Evolutionary conservation across 257 asterid genomes (phyloP), one percentile per base, ranked within the genome.

Genomic region (Solanum piurae): DNA sequence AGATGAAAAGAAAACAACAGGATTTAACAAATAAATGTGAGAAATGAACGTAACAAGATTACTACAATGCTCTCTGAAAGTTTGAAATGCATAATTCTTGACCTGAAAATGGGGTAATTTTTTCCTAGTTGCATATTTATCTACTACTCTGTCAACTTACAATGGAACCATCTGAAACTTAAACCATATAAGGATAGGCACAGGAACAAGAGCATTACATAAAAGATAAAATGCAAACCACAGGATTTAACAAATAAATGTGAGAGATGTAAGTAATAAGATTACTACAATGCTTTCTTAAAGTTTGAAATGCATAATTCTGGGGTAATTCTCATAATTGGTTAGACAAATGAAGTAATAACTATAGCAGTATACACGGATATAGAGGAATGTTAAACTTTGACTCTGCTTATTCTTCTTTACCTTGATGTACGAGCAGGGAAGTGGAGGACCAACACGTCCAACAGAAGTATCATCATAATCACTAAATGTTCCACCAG

Each of bases 401-500:
- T 46, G 25, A 82, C 42, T 31, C 31, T 82, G 14, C 44, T 82
- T 31, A 82, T 31, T 82, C 71, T 82, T 42, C 44, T 87, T 80
- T 92, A 97, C 99, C 99, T 97, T 95, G 75, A 97, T 91, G 87
- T 90, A 88, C 77, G 99, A 95, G 91, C 99, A 97, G 85, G 99
- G 98, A 25, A 97, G 89, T 7, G 99, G 98, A 29, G 98, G 92
- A 83, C 99, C 99, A 85, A 96, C 99, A 86, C 99, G 98, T 68
- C 99, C 99, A 89, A 97, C 99, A 83, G 99, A 93, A 44, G 94
- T 93, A 94, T 97, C 99, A 86, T 97, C 98, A 80, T 91, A 95
- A 90, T 97, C 99, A 68, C 98, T 95, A 88, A 97, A 97, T 66
- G 99, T 94, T 87, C 99, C 99, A 86, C 99, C 99, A 75, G 99